These are phyloP conservation scores for Colletotrichum phormii DNA, from an alignment of 2,329 filamentous ascomycete species.

Conservation along the genomic window DNA sequence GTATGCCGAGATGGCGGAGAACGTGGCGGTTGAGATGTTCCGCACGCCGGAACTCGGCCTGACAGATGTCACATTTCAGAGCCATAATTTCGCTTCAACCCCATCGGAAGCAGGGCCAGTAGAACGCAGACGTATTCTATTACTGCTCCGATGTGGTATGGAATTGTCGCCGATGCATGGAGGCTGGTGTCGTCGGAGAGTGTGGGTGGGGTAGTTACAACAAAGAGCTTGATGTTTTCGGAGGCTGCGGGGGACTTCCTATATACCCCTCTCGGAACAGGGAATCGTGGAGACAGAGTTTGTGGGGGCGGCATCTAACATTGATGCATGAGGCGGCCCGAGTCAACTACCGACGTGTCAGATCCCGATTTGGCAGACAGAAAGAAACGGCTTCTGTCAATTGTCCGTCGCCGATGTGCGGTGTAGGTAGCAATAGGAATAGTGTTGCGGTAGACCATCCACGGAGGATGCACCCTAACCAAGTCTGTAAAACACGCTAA, in stretches of 20 bases:
- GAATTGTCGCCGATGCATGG: background rate
- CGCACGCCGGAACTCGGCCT: constrained; percentile 19
- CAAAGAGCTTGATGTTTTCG: background rate
- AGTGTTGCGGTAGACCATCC: too few relatives aligned
- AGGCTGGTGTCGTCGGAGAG: background rate
- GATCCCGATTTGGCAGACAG: too few relatives aligned
- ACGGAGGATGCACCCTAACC: too few relatives aligned
- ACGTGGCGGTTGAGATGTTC: constrained; percentile 16
- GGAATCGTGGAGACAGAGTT: too few relatives aligned
- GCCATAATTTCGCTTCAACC: background rate
- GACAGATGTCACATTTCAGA: constrained; percentile 12
- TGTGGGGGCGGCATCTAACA: too few relatives aligned
- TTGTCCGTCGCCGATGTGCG: too few relatives aligned
- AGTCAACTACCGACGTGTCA: too few relatives aligned
- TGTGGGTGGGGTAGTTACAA: background rate
- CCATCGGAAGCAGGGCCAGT: background rate
- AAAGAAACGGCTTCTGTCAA: too few relatives aligned
- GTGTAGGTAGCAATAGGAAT: too few relatives aligned
- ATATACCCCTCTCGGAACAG: background rate
- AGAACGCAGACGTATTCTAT: background rate
- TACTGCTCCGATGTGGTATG: background rate
- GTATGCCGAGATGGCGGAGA: constrained; percentile 15
- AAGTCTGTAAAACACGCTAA: too few relatives aligned
- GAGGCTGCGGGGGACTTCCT: constrained; percentile 3
- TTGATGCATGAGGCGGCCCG: too few relatives aligned